Percentiles rank a stretch among this genome's conserved stretches.
Evolutionary conservation across 2,329 filamentous ascomycete species (phyloP).

Genomic region (Alternaria angustiovoidea): DNA sequence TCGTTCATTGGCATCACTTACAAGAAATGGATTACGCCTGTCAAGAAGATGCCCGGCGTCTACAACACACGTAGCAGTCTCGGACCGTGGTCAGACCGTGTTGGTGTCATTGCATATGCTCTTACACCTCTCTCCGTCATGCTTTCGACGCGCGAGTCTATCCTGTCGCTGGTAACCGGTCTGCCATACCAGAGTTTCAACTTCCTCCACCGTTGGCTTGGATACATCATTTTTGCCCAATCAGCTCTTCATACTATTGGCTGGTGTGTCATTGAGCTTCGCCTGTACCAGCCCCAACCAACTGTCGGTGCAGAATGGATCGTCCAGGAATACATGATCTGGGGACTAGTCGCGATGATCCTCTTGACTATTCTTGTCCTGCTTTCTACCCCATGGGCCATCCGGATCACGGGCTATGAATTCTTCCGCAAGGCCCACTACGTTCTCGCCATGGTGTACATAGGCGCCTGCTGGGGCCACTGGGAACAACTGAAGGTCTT

Average conservation of each 20-base stretch:
- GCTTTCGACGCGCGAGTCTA: conserved; percentile 72
- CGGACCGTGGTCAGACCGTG: conserved; percentile 72
- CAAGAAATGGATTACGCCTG: conserved; percentile 73
- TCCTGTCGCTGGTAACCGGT: conserved; percentile 74
- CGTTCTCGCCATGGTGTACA: conserved; percentile 75
- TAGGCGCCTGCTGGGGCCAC: conserved; percentile 79
- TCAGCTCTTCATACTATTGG: conserved; percentile 73
- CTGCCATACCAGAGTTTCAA: conserved; percentile 78
- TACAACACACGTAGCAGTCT: conserved; percentile 72
- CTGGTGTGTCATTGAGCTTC: conserved; percentile 72
- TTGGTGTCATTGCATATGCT: conserved; percentile 76
- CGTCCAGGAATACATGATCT: conserved; percentile 72
- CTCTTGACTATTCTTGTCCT: conserved; percentile 69
- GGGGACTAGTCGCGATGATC: conserved; percentile 74
- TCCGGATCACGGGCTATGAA: conserved; percentile 75
- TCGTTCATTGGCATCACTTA: conserved; percentile 72
- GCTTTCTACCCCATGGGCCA: conserved; percentile 66
- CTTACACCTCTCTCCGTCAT: conserved; percentile 75
- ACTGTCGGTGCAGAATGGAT: conserved; percentile 65
- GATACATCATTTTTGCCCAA: conserved; percentile 76
- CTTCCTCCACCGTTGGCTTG: conserved; percentile 71
- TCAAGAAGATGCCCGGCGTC: conserved; percentile 62
- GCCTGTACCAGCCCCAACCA: conserved; percentile 77
- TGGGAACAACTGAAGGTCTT: conserved; percentile 66
- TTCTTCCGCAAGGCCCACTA: conserved; percentile 80